These are phyloP conservation scores for Annulohypoxylon bovei DNA, from an alignment of 495 filamentous ascomycete species.

Conservation along the genomic window DNA sequence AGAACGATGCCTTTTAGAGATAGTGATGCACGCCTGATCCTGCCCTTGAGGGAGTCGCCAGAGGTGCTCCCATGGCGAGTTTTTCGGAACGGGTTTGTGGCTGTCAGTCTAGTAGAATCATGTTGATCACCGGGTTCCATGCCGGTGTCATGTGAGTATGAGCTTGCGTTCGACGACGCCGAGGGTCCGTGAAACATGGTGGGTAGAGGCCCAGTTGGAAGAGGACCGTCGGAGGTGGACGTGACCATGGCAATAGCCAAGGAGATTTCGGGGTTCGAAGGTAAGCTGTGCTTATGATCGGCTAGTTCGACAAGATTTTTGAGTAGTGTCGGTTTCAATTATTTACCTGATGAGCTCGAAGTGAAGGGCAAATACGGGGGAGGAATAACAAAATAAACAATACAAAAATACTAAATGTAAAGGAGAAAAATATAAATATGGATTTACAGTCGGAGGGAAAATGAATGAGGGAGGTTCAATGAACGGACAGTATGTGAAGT, in stretches of 20 bases:
- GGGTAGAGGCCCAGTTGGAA: constrained; percentile 20
- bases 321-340: neutral
- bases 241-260: constrained; percentile 22
- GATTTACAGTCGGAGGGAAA: constrained; percentile 10
- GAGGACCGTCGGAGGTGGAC: constrained; percentile 26
- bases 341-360: neutral
- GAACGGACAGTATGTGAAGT: constrained; percentile 30
- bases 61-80: constrained; percentile 50
- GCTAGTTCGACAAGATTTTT: neutral
- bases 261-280: neutral
- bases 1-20: constrained; percentile 60
- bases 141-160: constrained; percentile 41
- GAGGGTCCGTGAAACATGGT: constrained; percentile 31
- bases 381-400: constrained; percentile 4
- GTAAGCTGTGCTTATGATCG: neutral
- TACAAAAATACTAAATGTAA: neutral
- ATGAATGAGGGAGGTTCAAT: constrained; percentile 15
- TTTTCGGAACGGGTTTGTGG: constrained; percentile 32
- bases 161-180: constrained; percentile 37
- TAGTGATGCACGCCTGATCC: constrained; percentile 61
- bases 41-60: constrained; percentile 51
- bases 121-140: constrained; percentile 36
- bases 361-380: neutral
- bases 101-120: constrained; percentile 23
- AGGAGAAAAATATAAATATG: constrained; percentile 2